Evolutionary conservation across 352 stramenopile species (phyloP).

Genomic region (Globisporangium cederbergense): DNA sequence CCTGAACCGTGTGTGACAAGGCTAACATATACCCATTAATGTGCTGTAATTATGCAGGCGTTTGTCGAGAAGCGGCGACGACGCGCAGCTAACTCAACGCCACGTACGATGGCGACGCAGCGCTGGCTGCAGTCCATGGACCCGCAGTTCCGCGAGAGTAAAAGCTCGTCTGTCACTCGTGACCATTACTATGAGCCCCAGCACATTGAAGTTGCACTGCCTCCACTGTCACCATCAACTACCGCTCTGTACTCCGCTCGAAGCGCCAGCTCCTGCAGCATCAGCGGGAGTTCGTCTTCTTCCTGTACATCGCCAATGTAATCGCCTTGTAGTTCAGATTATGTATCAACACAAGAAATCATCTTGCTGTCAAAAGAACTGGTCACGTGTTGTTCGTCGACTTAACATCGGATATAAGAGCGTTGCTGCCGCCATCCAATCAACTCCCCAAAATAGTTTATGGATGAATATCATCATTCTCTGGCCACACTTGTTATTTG

Average conservation of each 20-base stretch:
- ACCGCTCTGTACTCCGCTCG: not conserved
- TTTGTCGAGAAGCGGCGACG: slow-evolving; percentile 67
- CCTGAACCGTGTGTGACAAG: not conserved
- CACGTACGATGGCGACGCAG: slow-evolving; percentile 59
- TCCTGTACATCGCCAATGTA: not conserved
- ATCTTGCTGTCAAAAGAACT: too few species aligned
- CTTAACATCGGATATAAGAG: too few species aligned
- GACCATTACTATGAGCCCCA: not conserved
- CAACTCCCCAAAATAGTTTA: too few species aligned
- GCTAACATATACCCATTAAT: not conserved
- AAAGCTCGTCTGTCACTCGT: not conserved
- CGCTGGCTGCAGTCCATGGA: slow-evolving; percentile 61
- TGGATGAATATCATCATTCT: too few species aligned
- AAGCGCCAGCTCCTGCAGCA: slow-evolving; percentile 1
- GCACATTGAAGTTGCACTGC: not conserved
- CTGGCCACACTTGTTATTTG: too few species aligned
- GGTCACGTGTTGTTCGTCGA: too few species aligned
- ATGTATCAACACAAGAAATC: too few species aligned
- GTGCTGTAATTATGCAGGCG: slow-evolving; percentile 23
- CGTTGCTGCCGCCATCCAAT: too few species aligned
- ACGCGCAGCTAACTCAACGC: slow-evolving; percentile 43
- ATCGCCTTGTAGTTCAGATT: not conserved
- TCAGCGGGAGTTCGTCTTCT: not conserved
- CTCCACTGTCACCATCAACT: not conserved
- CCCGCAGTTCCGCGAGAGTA: not conserved